Conservation (phyloP, 2,329 filamentous ascomycete genomes). For the Fusarium citri region DNA sequence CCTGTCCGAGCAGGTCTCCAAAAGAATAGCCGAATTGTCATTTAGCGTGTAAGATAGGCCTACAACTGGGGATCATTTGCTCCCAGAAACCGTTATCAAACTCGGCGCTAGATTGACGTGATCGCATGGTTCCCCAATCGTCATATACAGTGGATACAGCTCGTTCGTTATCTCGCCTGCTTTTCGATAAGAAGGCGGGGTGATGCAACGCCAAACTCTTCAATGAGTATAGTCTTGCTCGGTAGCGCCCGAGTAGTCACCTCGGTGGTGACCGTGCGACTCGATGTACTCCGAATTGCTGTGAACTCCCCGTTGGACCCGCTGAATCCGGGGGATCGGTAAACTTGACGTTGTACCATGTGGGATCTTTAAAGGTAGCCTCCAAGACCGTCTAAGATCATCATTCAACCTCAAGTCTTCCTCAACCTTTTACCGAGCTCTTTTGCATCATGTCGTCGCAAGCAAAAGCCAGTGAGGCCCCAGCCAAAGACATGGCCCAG, state of each 20-base stretch:
- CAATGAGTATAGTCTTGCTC: background rate
- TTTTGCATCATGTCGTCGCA: background rate
- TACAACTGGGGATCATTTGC: too few relatives aligned
- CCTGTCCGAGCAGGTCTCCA: background rate
- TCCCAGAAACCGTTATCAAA: too few relatives aligned
- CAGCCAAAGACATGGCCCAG: slow-evolving; percentile 1
- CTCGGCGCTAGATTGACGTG: slow-evolving; percentile 29
- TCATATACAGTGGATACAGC: background rate
- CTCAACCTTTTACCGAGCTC: too few relatives aligned
- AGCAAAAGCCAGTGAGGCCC: accelerated
- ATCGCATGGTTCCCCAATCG: slow-evolving; percentile 13
- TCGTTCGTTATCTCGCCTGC: too few relatives aligned
- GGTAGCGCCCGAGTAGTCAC: background rate
- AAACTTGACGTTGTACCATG: background rate
- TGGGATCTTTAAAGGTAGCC: background rate
- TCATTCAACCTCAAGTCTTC: too few relatives aligned
- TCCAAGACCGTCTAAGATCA: background rate
- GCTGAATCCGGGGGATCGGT: slow-evolving; percentile 5
- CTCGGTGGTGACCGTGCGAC: background rate
- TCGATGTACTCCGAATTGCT: slow-evolving; percentile 11
- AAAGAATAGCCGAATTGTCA: background rate
- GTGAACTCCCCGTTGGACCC: slow-evolving; percentile 21
- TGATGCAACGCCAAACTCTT: background rate
- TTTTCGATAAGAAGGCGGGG: background rate
- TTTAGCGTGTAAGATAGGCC: background rate